phyloP scores from a whole-genome alignment of 495 filamentous ascomycete genomes.

The Thermochaetoides thermophila region DNA sequence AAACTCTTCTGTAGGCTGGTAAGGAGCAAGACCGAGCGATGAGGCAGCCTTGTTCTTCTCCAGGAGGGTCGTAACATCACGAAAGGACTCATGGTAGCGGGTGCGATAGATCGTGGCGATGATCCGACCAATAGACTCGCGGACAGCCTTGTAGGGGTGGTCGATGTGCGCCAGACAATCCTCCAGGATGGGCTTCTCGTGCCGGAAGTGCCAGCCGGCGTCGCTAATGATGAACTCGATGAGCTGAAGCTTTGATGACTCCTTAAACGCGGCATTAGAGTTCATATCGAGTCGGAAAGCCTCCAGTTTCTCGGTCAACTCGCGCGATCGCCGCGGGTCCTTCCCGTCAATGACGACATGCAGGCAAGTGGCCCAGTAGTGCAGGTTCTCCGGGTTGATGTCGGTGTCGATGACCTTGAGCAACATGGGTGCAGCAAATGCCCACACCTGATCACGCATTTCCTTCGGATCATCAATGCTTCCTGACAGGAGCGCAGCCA shows the following conservation, averaged over 20 bases:
- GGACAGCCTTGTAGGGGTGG: constrained; percentile 93
- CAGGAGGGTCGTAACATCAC: constrained; percentile 57
- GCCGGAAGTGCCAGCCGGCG: constrained; percentile 89
- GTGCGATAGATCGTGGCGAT: constrained; percentile 78
- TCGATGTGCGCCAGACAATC: constrained; percentile 86
- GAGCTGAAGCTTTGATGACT: constrained; percentile 89
- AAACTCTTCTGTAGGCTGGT: constrained; percentile 63
- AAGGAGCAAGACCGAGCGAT: constrained; percentile 75
- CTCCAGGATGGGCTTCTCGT: constrained; percentile 73
- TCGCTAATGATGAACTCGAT: constrained; percentile 79
- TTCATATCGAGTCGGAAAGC: constrained; percentile 83
- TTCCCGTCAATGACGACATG: constrained; percentile 66
- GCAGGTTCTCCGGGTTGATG: constrained; percentile 81
- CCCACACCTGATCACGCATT: constrained; percentile 63
- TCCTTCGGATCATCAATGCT: constrained; percentile 55
- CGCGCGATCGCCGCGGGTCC: constrained; percentile 76
- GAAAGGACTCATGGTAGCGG: constrained; percentile 84
- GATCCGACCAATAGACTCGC: constrained; percentile 85
- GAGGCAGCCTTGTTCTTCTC: constrained; percentile 63
- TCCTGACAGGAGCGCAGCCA: constrained; percentile 66
- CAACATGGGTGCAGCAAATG: constrained; percentile 79
- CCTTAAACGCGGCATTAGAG: constrained; percentile 97
- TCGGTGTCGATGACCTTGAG: constrained; percentile 75
- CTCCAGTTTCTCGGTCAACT: constrained; percentile 69
- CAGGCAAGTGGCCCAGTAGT: constrained; percentile 88